Evolutionary conservation across 257 asterid genomes (phyloP).

Genomic region (Oldenlandia corymbosa): DNA sequence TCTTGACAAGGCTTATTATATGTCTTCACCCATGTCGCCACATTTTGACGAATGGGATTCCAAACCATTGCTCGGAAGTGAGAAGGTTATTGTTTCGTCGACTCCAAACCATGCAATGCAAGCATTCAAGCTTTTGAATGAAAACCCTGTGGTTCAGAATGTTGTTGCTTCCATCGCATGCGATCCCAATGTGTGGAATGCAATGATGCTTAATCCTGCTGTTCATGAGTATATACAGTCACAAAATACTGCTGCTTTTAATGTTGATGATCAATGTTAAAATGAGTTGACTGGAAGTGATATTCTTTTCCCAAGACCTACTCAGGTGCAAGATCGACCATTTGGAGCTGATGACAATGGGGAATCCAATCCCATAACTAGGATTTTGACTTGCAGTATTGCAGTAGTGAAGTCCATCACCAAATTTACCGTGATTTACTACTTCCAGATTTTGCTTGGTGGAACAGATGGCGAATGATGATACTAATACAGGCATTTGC

Average conservation of each 20-base stretch:
- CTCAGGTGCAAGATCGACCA: conserved; percentile 4
- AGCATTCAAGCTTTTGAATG: conserved; percentile 30
- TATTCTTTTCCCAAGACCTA: conserved; percentile 10
- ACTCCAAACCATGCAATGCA: conserved; percentile 26
- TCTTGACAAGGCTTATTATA: conserved; percentile 45
- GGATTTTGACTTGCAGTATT: conserved; percentile 23
- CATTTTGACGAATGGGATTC: conserved; percentile 20
- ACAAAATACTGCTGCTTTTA: conserved; percentile 23
- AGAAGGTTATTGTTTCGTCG: conserved; percentile 7
- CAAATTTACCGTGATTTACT: conserved; percentile 38
- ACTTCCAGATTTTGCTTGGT: conserved; percentile 49
- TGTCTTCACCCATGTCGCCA: conserved; percentile 26
- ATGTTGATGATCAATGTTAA: neutral
- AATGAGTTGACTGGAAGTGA: conserved; percentile 20
- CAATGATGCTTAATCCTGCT: conserved; percentile 51
- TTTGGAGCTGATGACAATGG: conserved; percentile 1
- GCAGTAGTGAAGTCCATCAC: too few species aligned
- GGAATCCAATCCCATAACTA: neutral
- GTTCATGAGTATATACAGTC: conserved; percentile 55
- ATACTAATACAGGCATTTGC: conserved; percentile 28
- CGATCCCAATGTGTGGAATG: conserved; percentile 77
- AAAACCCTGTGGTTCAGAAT: conserved; percentile 35
- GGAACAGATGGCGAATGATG: conserved; percentile 24
- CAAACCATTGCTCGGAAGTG: conserved; percentile 21
- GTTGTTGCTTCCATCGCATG: conserved; percentile 82